Percentiles rank a stretch among this genome's conserved stretches.
Evolutionary conservation across 164 flowering plant species (phyloP).

Genomic region (Paratinospora sagittata): DNA sequence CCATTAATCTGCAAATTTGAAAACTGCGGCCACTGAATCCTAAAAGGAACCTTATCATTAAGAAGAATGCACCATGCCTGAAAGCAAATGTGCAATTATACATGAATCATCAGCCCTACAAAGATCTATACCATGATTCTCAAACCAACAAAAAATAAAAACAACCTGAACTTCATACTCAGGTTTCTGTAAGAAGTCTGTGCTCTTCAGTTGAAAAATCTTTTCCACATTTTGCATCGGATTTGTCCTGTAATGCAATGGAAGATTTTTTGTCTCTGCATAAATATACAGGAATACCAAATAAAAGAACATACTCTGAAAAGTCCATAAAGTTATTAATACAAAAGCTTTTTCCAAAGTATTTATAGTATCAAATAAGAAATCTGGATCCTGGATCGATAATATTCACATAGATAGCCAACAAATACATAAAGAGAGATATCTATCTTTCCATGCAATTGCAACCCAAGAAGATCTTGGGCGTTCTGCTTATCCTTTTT

Average conservation of each 20-base stretch:
- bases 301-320: not conserved
- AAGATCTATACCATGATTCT: not conserved
- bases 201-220: slow-evolving; percentile 70
- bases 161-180: slow-evolving; percentile 90
- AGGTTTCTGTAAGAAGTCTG: slow-evolving; percentile 53
- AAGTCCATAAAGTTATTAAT: not conserved
- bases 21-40: slow-evolving; percentile 99
- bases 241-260: slow-evolving; percentile 46
- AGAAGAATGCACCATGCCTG: slow-evolving; percentile 99
- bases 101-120: not conserved
- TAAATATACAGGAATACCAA: not conserved
- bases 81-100: slow-evolving; percentile 3
- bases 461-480: not conserved
- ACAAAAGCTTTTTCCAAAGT: not conserved
- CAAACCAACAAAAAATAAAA: not conserved
- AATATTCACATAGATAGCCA: not conserved
- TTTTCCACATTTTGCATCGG: slow-evolving; percentile 70
- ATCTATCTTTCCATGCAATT: not conserved
- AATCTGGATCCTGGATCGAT: too few relatives aligned
- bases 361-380: not conserved
- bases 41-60: slow-evolving; percentile 83
- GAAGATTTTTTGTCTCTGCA: not conserved
- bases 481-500: not conserved
- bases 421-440: not conserved
- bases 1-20: slow-evolving; percentile 93